Conservation (phyloP, 768 basidiomycete genomes). For the Serendipita sp. region DNA sequence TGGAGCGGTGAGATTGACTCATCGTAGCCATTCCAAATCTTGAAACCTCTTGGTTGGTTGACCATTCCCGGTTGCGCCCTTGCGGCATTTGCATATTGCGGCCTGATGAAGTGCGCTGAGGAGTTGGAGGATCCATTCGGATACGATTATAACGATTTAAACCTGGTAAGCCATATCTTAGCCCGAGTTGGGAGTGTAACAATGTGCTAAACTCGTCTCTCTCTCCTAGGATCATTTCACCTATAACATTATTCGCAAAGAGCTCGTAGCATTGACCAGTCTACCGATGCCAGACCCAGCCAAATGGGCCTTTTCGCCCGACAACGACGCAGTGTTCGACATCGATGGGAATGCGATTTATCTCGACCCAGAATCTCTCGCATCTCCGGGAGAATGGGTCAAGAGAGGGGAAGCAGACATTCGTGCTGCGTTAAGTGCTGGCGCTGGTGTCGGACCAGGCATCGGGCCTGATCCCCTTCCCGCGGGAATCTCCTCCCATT, state of each 20-base stretch:
- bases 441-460: neutral
- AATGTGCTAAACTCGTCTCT: neutral
- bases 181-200: neutral
- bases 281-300: conserved; percentile 9
- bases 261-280: conserved; percentile 2
- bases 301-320: conserved; percentile 3
- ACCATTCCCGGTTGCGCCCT: conserved; percentile 4
- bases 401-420: neutral
- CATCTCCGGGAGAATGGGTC: neutral
- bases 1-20: neutral
- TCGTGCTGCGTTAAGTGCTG: neutral
- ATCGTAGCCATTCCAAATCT: conserved; percentile 8
- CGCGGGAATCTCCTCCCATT: neutral
- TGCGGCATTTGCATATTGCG: conserved; percentile 9
- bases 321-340: conserved; percentile 4
- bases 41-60: conserved; percentile 7
- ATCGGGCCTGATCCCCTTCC: neutral
- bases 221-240: conserved; percentile 5
- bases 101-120: conserved; percentile 8
- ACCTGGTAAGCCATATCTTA: neutral
- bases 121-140: conserved; percentile 9
- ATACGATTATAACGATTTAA: conserved; percentile 3
- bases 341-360: neutral
- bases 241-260: conserved; percentile 9
- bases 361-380: conserved; percentile 1